Base-by-base conservation (phyloP, 2,329 filamentous ascomycete genomes). In the Keithomyces neogunnii region DNA sequence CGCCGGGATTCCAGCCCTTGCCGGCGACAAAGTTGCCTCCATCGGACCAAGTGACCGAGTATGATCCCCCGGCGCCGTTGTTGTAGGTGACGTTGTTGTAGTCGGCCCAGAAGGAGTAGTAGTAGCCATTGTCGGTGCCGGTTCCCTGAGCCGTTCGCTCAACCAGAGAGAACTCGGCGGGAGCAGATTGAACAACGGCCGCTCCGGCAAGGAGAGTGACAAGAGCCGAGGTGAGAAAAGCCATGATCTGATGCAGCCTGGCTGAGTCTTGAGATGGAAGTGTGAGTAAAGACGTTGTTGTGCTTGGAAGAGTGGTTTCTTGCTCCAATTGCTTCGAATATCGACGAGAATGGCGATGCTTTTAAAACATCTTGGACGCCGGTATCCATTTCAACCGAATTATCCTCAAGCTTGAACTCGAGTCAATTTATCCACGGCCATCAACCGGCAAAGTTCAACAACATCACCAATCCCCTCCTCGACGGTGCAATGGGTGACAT, bases 1-100 rank as follows among this genome's bases (percentile, higher is more conserved):
- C 67, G 26, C 78, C 78, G 19, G 77, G 72, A 51, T 73, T 73
- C 77, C 78, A 82, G 39, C 80, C 79, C 65, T 81, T 82, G 33
- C 79, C 80, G 52, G 69, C 76, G 33, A 80, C 77, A 45, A 80
- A 75, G 68, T 81, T 78, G 35, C 76, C 76, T 29, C 62, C 65
- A 45, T 68, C 67, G 43, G 55, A 60, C 77, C 76, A 80, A 3
- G 3, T 5, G 38, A 51, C 3, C 3, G n/a, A 7, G 40, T 45
- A 51, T 5, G 28, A 36, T 1, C 50, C 50, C 3, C 5, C 13
- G 2, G 3, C 2, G 28, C 46, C 50, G n/a, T 40, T 40, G 3
- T 13, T 11, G 46, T 45, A 51, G 0, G 3, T 43, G n/a, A 30
- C 19, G 30, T 9, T n/a, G 7, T 5, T 4, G 19, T 48, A 48